phyloP scores from a whole-genome alignment of 192 early-diverging fungal genomes.

The Chytriomyces sp. region DNA sequence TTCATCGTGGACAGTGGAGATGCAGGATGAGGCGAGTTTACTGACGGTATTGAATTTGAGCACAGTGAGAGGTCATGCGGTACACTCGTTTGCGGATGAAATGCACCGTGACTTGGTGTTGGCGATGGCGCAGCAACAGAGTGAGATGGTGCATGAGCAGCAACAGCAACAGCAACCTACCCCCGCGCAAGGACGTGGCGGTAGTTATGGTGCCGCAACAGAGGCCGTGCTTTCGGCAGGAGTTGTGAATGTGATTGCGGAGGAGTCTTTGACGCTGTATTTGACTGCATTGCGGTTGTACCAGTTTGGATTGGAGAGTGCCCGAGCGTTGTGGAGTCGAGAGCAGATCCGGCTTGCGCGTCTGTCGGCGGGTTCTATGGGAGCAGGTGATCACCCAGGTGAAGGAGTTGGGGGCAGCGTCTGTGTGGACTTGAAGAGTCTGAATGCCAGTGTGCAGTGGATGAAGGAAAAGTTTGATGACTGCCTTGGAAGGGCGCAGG shows the following conservation, averaged over 20 bases:
- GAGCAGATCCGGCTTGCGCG: constrained; percentile 18
- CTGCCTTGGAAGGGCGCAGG: constrained; percentile 83
- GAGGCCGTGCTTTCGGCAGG: not conserved
- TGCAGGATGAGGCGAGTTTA: constrained; percentile 30
- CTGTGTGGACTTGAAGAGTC: constrained; percentile 36
- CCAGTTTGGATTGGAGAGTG: constrained; percentile 52
- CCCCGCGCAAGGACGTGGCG: not conserved
- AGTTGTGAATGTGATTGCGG: constrained; percentile 6
- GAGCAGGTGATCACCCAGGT: not conserved
- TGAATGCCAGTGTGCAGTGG: constrained; percentile 83
- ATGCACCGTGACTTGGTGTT: constrained; percentile 22
- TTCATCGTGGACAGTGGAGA: constrained; percentile 2
- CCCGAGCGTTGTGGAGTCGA: constrained; percentile 46
- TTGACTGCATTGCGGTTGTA: constrained; percentile 49
- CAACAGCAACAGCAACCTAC: not conserved
- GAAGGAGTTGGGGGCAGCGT: not conserved
- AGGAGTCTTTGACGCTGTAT: constrained; percentile 46
- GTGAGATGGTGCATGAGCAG: not conserved
- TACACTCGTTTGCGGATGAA: constrained; percentile 51
- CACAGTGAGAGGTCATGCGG: constrained; percentile 47
- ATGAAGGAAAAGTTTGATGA: constrained; percentile 89
- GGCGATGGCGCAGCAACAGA: not conserved
- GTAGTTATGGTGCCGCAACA: not conserved
- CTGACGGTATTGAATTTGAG: constrained; percentile 47
- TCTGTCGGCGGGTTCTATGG: not conserved